Evolutionary conservation across 495 filamentous ascomycete genomes (phyloP).

Genomic region (Aspergillus incahuasiensis): DNA sequence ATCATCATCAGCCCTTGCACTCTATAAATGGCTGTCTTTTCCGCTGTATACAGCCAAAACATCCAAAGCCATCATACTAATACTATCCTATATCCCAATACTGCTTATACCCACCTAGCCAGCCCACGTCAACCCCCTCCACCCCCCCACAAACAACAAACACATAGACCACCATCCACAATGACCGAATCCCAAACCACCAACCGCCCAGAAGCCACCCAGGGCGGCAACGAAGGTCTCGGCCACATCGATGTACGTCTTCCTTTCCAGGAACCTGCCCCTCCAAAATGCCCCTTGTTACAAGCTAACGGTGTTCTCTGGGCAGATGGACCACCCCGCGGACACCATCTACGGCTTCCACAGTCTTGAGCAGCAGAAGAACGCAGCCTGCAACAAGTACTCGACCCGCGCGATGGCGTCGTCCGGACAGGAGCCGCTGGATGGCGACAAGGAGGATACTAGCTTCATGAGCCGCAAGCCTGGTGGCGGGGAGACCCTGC

Average conservation of each 20-base stretch:
- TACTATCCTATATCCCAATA: no score
- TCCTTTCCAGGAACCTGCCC: neutral
- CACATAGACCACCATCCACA: neutral
- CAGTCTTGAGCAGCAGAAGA: constrained; percentile 32
- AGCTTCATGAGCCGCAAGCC: constrained; percentile 33
- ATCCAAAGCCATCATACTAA: no score
- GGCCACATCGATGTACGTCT: constrained; percentile 28
- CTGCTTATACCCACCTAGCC: no score
- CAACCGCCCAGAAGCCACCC: constrained; percentile 16
- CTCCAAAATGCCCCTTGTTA: neutral
- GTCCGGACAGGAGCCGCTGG: constrained; percentile 14
- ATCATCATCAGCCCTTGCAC: no score
- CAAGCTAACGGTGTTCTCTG: neutral
- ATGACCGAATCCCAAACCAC: constrained; percentile 12
- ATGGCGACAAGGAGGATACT: constrained; percentile 33
- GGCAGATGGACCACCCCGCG: constrained; percentile 21
- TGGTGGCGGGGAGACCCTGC: constrained; percentile 29
- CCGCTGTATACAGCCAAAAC: neutral
- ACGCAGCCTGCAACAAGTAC: constrained; percentile 23
- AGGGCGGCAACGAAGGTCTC: constrained; percentile 18
- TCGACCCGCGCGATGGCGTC: constrained; percentile 17
- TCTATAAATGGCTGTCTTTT: neutral
- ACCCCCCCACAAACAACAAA: neutral
- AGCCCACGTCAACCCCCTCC: no score
- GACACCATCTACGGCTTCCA: constrained; percentile 29